Conservation (phyloP, 2,329 filamentous ascomycete genomes). For the Fusarium sp. region DNA sequence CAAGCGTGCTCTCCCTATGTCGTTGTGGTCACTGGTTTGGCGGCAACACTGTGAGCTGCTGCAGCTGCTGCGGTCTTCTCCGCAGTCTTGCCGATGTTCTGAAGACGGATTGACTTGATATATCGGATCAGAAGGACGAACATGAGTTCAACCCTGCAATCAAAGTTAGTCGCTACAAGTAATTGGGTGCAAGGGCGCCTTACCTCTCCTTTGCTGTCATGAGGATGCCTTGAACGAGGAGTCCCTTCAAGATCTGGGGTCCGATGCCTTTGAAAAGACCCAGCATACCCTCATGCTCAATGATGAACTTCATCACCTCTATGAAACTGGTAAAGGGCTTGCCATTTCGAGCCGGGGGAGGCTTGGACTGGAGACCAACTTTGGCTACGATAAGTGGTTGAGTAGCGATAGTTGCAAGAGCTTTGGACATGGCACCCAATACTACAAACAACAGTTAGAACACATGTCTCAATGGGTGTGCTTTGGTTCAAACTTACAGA, state of each 20-base stretch:
- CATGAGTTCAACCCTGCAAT: conserved; percentile 79
- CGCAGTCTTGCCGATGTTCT: conserved; percentile 75
- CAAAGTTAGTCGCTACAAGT: conserved; percentile 27
- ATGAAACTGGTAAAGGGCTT: conserved; percentile 93
- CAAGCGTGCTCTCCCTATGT: conserved; percentile 14
- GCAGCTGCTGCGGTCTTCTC: conserved; percentile 66
- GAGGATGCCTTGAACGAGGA: conserved; percentile 92
- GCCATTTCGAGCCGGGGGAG: conserved; percentile 83
- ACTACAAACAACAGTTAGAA: conserved; percentile 62
- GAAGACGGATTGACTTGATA: conserved; percentile 74
- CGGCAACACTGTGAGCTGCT: conserved; percentile 58
- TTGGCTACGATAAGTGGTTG: conserved; percentile 98
- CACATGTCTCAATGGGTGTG: neutral
- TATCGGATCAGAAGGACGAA: conserved; percentile 91
- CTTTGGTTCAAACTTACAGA: conserved; percentile 71
- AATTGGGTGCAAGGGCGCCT: conserved; percentile 32
- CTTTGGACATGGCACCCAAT: conserved; percentile 92
- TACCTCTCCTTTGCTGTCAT: conserved; percentile 99
- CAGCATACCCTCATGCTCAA: conserved; percentile 83
- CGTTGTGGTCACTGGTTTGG: conserved; percentile 43
- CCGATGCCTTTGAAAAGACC: conserved; percentile 98
- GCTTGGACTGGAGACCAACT: conserved; percentile 93
- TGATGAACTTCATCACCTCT: conserved; percentile 95
- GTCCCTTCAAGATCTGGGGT: conserved; percentile 91
- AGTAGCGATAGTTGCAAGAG: conserved; percentile 88